Base-by-base conservation (phyloP, 2,329 filamentous ascomycete species). In the Fusarium cicatricum region DNA sequence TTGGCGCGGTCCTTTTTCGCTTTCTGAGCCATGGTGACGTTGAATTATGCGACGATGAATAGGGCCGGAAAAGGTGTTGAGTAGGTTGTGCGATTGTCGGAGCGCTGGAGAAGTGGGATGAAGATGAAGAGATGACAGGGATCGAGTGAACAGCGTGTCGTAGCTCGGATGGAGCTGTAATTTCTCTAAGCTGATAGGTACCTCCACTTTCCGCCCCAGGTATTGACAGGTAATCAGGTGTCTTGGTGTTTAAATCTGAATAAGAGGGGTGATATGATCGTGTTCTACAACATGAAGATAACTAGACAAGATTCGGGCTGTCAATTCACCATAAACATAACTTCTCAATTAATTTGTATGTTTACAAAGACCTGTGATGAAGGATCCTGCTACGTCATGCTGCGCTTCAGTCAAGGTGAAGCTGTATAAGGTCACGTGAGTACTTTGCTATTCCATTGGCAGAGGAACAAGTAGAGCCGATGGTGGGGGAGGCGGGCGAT, bases 1-100 rank as follows among this genome's bases (percentile, higher is more conserved):
- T 89, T 90, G 52, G 95, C 95, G 60, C 78, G 77, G 67, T 86
- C 84, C 68, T 87, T 87, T 71, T 84, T 85, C 52, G 84, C 84
- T 70, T 86, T 87, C 70, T 86, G 84, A 26, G 84, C 84, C 84
- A 87, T 87, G 58, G 46, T 60, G 59, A 19, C 23, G 21, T 28
- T 17, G 32, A 14, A 34, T 32, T 12, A 6, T 32, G n/a, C 41
- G n/a, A 14, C 31, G 19, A 11, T 26, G 23, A 26, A 8, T 26
- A 26, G 23, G 6, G 6, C 9, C 2, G 23, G 6, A 8, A 26
- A 8, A 26, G 23, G 23, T 26, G 9, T 26, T 10, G 23, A 8
- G 23, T 7, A 8, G 23, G 23, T 26, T 10, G 23, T 26, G 23
- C 9, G 23, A 26, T 26, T 26, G 23, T 10, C 9, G 23, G 19